Evolutionary conservation across 257 asterid species (phyloP).

Genomic region (Solanum sitiens): DNA sequence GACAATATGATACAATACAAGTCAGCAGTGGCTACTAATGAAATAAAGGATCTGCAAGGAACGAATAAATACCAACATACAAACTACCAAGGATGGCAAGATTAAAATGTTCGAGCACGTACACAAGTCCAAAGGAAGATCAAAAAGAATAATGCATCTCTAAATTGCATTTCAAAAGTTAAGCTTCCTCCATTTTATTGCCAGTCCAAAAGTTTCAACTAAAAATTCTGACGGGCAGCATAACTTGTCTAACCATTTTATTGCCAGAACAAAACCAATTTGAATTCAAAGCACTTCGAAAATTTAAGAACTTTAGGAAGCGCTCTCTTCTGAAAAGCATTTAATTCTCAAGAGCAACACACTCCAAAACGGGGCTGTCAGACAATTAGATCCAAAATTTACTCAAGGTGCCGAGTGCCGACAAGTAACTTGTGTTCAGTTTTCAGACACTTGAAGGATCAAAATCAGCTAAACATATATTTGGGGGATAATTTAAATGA

Average conservation of each 20-base stretch:
- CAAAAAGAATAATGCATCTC: background rate
- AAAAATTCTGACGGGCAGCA: background rate
- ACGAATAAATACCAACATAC: background rate
- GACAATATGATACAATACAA: background rate
- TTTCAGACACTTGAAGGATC: background rate
- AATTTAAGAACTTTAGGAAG: background rate
- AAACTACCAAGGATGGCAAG: background rate
- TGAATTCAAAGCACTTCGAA: background rate
- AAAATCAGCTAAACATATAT: background rate
- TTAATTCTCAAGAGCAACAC: background rate
- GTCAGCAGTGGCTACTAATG: background rate
- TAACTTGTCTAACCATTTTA: background rate
- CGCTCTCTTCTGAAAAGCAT: background rate
- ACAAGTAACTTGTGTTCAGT: background rate
- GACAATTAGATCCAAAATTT: background rate
- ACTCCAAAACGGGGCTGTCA: background rate
- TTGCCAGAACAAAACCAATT: background rate
- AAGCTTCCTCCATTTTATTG: background rate
- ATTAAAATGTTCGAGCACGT: background rate
- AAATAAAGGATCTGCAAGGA: background rate
- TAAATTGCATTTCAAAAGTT: background rate
- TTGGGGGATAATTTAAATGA: background rate
- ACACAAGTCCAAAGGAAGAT: background rate
- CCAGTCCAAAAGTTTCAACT: background rate
- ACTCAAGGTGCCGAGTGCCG: background rate